A percentile compares a stretch with the other conserved stretches of the same genome.
phyloP scores from a whole-genome alignment of 1,284 basidiomycete species.

The Pyrrhoderma noxium region DNA sequence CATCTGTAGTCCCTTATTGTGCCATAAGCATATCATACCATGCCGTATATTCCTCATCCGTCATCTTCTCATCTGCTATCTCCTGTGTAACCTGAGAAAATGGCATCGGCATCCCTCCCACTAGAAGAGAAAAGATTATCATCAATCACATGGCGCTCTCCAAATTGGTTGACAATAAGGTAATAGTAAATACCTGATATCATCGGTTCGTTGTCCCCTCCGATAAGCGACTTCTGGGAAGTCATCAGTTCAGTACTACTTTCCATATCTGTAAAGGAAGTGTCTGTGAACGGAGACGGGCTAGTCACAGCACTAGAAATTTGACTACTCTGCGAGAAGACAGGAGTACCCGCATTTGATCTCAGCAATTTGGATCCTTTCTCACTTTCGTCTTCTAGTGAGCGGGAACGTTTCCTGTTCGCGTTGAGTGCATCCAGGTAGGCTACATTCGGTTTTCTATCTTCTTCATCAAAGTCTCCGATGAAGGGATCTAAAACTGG shows the following conservation, averaged over 20 bases:
- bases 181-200: conserved; percentile 48
- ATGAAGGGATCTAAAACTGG: conserved; percentile 44
- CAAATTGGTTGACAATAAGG: neutral
- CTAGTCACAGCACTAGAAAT: conserved; percentile 13
- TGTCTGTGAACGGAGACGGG: conserved; percentile 5
- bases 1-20: conserved; percentile 12
- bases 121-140: conserved; percentile 30
- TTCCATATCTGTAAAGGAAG: conserved; percentile 18
- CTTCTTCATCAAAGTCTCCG: conserved; percentile 48
- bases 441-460: conserved; percentile 54
- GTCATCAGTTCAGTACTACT: conserved; percentile 20
- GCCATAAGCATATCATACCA: conserved; percentile 62
- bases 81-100: conserved; percentile 76
- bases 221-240: neutral
- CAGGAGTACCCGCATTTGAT: conserved; percentile 13
- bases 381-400: conserved; percentile 45
- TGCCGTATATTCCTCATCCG: conserved; percentile 74
- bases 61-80: conserved; percentile 71
- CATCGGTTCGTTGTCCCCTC: conserved; percentile 42
- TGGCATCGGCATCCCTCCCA: conserved; percentile 59
- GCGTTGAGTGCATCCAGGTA: conserved; percentile 62
- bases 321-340: conserved; percentile 12
- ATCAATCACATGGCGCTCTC: neutral
- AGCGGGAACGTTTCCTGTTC: conserved; percentile 63
- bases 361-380: conserved; percentile 33